These are phyloP conservation scores for Amanita fuliginea DNA, from an alignment of 768 basidiomycete genomes.

Conservation along the genomic window DNA sequence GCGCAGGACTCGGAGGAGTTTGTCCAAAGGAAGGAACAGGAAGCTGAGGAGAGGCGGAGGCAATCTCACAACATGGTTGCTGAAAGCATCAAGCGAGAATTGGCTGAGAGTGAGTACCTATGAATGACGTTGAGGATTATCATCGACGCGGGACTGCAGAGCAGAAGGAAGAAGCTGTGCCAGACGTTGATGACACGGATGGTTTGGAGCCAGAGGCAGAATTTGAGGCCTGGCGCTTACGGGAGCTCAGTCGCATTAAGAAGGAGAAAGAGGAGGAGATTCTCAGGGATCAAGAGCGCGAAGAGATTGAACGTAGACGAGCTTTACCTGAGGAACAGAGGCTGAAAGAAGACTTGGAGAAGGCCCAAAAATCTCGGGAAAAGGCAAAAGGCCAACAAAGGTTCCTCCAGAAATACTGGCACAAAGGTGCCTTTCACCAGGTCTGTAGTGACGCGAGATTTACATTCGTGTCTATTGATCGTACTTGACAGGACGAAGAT, in stretches of 20 bases:
- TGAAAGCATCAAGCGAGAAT: constrained; percentile 84
- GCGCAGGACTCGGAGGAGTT: constrained; percentile 71
- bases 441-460: constrained; percentile 24
- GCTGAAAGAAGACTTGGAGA: constrained; percentile 84
- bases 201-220: constrained; percentile 81
- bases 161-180: constrained; percentile 75
- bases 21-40: constrained; percentile 53
- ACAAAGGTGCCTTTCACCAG: constrained; percentile 98
- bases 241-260: constrained; percentile 90
- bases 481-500: constrained; percentile 55
- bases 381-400: constrained; percentile 88
- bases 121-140: neutral
- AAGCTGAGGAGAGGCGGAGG: constrained; percentile 74
- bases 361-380: constrained; percentile 70
- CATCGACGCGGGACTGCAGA: constrained; percentile 33
- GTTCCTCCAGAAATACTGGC: constrained; percentile 98
- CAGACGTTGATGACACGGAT: constrained; percentile 93
- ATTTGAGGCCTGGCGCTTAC: constrained; percentile 93
- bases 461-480: neutral
- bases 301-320: constrained; percentile 84
- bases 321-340: constrained; percentile 92
- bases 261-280: constrained; percentile 87
- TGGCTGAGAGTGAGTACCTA: constrained; percentile 73
- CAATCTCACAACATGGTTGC: constrained; percentile 91
- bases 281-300: constrained; percentile 70